Conservation (phyloP, 2,329 filamentous ascomycete species). For the Epichloe scottii region DNA sequence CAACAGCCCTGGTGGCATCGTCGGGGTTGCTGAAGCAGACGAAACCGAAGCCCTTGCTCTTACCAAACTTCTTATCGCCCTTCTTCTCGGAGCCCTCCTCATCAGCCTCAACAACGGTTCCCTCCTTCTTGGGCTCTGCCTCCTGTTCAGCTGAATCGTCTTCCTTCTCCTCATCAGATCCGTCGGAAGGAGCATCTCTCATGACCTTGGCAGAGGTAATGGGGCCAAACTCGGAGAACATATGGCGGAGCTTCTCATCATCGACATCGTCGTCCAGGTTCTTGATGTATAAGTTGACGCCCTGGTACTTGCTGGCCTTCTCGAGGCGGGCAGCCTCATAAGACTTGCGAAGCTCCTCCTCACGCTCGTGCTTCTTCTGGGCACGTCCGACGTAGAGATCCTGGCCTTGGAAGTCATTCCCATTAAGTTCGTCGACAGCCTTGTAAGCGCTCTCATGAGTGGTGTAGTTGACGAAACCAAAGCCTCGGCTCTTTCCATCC, state of each 20-base stretch:
- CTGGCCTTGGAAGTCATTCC: constrained; percentile 84
- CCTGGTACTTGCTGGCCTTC: constrained; percentile 99
- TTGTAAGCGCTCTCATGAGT: constrained; percentile 76
- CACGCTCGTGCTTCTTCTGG: constrained; percentile 99
- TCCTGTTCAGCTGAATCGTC: constrained; percentile 41
- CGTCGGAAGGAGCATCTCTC: constrained; percentile 61
- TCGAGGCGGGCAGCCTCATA: constrained; percentile 95
- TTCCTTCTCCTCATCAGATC: constrained; percentile 41
- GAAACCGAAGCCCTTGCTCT: constrained; percentile 99
- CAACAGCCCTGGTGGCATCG: constrained; percentile 96
- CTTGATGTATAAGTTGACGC: constrained; percentile 99
- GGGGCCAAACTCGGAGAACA: constrained; percentile 82
- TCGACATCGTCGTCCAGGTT: constrained; percentile 95
- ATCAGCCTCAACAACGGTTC: constrained; percentile 31
- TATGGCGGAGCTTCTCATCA: constrained; percentile 90
- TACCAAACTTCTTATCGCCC: constrained; percentile 61
- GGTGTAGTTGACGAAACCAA: constrained; percentile 92
- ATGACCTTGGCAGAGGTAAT: constrained; percentile 99
- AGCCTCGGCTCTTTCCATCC: constrained; percentile 89
- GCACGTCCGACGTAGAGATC: constrained; percentile 96
- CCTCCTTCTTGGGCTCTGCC: constrained; percentile 33
- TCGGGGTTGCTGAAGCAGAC: constrained; percentile 99
- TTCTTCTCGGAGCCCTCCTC: constrained; percentile 42
- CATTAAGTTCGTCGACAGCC: constrained; percentile 86
- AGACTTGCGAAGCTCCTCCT: constrained; percentile 97